Evolutionary conservation across 495 filamentous ascomycete genomes (phyloP), one percentile per base, ranked within the genome.

Genomic region (Parachaetomium inaequale): DNA sequence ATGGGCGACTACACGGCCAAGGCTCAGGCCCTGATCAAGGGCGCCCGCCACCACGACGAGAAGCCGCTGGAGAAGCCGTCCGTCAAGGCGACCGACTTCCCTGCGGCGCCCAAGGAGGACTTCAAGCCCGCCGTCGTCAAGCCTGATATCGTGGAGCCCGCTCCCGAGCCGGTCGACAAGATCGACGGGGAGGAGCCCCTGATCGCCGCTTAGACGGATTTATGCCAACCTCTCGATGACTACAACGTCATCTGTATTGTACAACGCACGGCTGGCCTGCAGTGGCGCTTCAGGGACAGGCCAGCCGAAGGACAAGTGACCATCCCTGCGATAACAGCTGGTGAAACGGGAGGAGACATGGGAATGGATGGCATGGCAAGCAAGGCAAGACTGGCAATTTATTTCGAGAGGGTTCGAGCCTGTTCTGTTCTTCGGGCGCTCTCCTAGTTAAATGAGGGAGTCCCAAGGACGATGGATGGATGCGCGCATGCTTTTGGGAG

Each of bases 1-100:
- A 83, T 91, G 66, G 87, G 85, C 53, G 89, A 95, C 68, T 93
- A 94, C 75, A 87, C 89, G 58, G 78, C 84, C 72, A 94, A 94
- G 81, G 93, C 92, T 59, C 88, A 92, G 73, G 84, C 85, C 58
- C 84, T 91, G 75, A 66, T 82, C 70, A 73, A 79, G 73, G 68
- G 79, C 66, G 64, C 58, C 29, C 58, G 79, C 76, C 68, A 59
- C 68, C 28, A 62, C 19, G 62, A 75, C 29, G 58, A 69, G 42
- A 71, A 74, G 66, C 67, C 17, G 8, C 40, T 11, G 34, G 34
- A 43, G 40, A 43, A 31, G 40, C 28, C 32, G 34, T 34, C 56
- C 19, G 55, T 78, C 60, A 77, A 77, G 69, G 70, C 72, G 17
- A 68, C 77, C 45, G 83, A 87, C 65, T 87, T 88, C 78, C 80